Evolutionary conservation across 306 rosid genomes (phyloP).

Genomic region (Lupinus albus): DNA sequence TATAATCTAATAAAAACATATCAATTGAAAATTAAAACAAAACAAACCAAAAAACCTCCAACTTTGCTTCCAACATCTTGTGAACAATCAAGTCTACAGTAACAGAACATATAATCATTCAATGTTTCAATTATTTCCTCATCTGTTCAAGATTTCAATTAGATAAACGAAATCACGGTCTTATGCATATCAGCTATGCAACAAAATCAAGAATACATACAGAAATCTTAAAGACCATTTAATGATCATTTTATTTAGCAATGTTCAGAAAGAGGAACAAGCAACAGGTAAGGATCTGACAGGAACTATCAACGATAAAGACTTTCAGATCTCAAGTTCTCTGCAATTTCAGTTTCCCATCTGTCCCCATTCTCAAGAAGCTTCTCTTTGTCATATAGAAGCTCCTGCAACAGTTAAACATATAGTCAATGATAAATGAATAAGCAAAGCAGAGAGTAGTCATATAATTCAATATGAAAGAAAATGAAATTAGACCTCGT

Average conservation of each 20-base stretch:
- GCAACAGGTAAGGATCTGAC: conserved; percentile 23
- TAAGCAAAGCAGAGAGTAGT: neutral
- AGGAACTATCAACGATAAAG: conserved; percentile 75
- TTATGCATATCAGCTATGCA: conserved; percentile 14
- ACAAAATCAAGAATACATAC: conserved; percentile 28
- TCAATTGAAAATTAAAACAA: too few species aligned
- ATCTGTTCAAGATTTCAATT: conserved; percentile 41
- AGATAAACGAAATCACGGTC: conserved; percentile 3
- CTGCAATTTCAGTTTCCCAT: conserved; percentile 98
- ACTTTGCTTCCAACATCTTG: neutral
- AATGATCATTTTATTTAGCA: conserved; percentile 49
- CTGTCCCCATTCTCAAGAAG: conserved; percentile 97
- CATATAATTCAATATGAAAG: conserved; percentile 21
- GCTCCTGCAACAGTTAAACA: conserved; percentile 66
- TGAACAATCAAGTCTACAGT: neutral
- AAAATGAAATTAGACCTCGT: conserved; percentile 63
- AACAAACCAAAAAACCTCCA: neutral
- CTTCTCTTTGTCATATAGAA: conserved; percentile 97
- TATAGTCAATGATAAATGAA: neutral
- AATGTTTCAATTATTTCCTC: conserved; percentile 32
- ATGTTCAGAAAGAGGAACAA: conserved; percentile 27
- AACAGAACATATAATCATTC: conserved; percentile 5
- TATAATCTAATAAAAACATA: neutral
- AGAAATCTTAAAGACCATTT: conserved; percentile 39
- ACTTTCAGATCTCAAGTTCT: conserved; percentile 96